Evolutionary conservation across 352 stramenopile species (phyloP), one percentile per base, ranked within the genome.

Genomic region (Globisporangium parvum): DNA sequence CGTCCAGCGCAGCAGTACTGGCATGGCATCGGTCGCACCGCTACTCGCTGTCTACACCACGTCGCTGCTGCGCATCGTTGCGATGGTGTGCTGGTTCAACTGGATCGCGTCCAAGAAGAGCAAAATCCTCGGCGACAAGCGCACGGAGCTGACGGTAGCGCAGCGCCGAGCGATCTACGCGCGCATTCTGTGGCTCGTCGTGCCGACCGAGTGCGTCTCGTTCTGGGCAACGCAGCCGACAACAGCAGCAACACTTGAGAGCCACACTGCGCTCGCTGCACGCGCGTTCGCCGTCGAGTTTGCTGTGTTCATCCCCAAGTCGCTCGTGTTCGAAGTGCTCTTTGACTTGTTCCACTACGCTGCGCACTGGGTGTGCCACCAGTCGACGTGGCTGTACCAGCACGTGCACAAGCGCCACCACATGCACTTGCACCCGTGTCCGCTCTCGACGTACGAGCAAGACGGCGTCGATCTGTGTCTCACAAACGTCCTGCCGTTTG

Each of bases 311-410:
- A 77, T 96, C 49, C 77, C 81, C 47, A 88, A 88, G 67, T 96
- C 87, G 53, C 74, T 96, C 21, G 50, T 77, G 21, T 92, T 95
- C 56, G 87, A 96, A 50, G 11, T 94, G 31, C 56, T 84, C 26
- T 95, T 96, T 59, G 87, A 96, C 67, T 73, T 94, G 2, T 91
- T 93, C 57, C 87, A 96, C 69, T 96, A 85, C 53, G 55, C 55
- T 3, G 71, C 78, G 55, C 87, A 96, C 65, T 89, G 81, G 73
- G 47, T 65, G 24, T 92, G 77, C 56, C 84, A 92, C 57, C 65
- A 71, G 41, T 73, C 72, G 47, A 58, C 72, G 45, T 86, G 77
- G 67, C 72, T 95, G 4, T 93, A 93, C 63, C 70, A 77, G 59
- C 70, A 91, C 46, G 77, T 79, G 14, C 87, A 96, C 76, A 93